Evolutionary conservation across 2,329 filamentous ascomycete genomes (phyloP), one percentile per base, ranked within the genome.

Genomic region (Fusarium sp.): DNA sequence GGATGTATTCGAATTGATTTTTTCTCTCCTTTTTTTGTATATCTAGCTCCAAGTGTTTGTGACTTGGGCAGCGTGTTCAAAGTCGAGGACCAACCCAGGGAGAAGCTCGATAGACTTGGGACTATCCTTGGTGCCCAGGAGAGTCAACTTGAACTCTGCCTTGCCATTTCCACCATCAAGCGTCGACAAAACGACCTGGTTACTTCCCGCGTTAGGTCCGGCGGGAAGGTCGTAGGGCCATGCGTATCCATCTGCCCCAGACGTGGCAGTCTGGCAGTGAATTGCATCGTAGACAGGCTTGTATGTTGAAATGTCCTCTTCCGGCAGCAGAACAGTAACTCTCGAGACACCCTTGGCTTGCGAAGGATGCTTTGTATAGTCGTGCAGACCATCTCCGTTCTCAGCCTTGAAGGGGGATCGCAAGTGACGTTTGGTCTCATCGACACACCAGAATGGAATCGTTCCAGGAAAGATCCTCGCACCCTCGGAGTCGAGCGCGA

Each of bases 401-500:
- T 70, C 64, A 3, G 73, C 58, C 23, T 70, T 65, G 1, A 74
- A 75, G 0, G 87, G 85, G 3, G 88, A 87, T 0, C 88, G 74
- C 3, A 84, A 69, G n/a, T 74, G 63, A 7, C 88, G 72, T 3
- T 80, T 74, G 2, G 87, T 89, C 11, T 84, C 73, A 70, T 91
- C 88, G 42, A 89, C 79, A 66, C 85, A 88, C 79, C 83, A 90
- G 65, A 90, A 90, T 0, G 88, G 88, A 10, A 87, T 68, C 13
- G 75, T 74, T 0, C 87, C 85, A 1, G 82, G 75, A 9, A 75
- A 72, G 1, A 77, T 61, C 1, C 63, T 60, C 3, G 53, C 39
- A 5, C 66, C 65, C 1, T 55, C 44, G 0, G 55, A 57, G 31
- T 58, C 70, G 11, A 75, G 74, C 0, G 76, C 71, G 1, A 79